Conservation (phyloP, 352 stramenopile genomes). For the Phytophthora fragariaefolia region DNA sequence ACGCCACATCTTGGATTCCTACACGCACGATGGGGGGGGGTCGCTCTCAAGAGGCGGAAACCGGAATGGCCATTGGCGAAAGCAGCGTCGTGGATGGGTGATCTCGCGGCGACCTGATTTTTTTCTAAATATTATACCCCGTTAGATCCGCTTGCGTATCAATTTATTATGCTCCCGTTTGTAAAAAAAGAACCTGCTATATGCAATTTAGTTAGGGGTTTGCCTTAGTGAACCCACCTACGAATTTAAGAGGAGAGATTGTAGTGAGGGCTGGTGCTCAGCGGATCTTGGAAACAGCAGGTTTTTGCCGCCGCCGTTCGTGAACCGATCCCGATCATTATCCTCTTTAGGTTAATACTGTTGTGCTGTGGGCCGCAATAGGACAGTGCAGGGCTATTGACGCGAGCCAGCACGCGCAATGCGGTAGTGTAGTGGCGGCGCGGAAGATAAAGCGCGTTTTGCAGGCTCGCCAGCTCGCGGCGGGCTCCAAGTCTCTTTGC, state of each 20-base stretch:
- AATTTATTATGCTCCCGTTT: too few relatives aligned
- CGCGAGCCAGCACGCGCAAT: not conserved
- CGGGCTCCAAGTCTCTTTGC: not conserved
- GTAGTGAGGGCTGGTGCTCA: too few relatives aligned
- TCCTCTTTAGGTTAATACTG: slow-evolving; percentile 14
- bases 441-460: not conserved
- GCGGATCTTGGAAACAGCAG: not conserved
- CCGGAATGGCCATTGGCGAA: slow-evolving; percentile 13
- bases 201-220: too few relatives aligned
- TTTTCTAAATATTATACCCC: too few relatives aligned
- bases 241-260: too few relatives aligned
- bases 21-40: not conserved
- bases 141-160: too few relatives aligned
- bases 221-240: too few relatives aligned
- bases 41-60: slow-evolving; percentile 18
- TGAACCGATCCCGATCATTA: slow-evolving; percentile 26
- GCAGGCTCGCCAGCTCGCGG: not conserved
- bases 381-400: slow-evolving; percentile 11
- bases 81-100: slow-evolving; percentile 13
- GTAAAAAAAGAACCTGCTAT: too few relatives aligned
- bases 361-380: not conserved
- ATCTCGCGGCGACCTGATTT: too few relatives aligned
- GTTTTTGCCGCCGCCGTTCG: not conserved
- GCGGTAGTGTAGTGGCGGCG: not conserved
- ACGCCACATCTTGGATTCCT: slow-evolving; percentile 16